These are phyloP conservation scores for Giardia muris DNA, from an alignment of 208 protist species.

Conservation along the genomic window DNA sequence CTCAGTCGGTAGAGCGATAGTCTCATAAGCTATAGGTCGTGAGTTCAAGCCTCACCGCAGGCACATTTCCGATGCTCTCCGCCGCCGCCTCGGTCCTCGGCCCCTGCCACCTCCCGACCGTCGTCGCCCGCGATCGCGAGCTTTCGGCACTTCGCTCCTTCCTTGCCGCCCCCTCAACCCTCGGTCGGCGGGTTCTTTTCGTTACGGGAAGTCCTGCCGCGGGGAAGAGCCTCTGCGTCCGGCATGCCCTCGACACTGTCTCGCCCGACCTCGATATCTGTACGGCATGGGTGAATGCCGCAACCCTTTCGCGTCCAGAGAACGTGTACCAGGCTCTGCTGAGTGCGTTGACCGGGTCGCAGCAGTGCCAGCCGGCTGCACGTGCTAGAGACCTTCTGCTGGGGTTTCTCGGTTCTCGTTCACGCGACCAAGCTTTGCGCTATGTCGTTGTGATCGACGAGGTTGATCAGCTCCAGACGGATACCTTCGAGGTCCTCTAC, in stretches of 20 bases:
- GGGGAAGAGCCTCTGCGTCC: not conserved
- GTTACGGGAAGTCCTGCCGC: not conserved
- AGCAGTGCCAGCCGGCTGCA: not conserved
- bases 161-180: not conserved
- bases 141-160: not conserved
- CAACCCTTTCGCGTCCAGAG: not conserved
- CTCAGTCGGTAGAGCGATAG: conserved; percentile 24
- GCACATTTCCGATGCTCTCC: not conserved
- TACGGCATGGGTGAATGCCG: not conserved
- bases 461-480: not conserved
- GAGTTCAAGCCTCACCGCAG: conserved; percentile 10
- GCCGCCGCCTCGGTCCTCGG: not conserved
- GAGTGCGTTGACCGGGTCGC: not conserved
- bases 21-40: conserved; percentile 25
- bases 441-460: not conserved
- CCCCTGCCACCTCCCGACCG: not conserved
- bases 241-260: not conserved
- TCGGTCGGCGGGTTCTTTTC: not conserved
- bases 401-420: not conserved
- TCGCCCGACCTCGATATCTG: not conserved
- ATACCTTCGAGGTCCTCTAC: not conserved
- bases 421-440: not conserved
- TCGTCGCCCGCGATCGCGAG: not conserved
- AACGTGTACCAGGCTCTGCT: not conserved
- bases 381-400: not conserved